Evolutionary conservation across 2,329 filamentous ascomycete species (phyloP).

Genomic region (Neonectria sp.): DNA sequence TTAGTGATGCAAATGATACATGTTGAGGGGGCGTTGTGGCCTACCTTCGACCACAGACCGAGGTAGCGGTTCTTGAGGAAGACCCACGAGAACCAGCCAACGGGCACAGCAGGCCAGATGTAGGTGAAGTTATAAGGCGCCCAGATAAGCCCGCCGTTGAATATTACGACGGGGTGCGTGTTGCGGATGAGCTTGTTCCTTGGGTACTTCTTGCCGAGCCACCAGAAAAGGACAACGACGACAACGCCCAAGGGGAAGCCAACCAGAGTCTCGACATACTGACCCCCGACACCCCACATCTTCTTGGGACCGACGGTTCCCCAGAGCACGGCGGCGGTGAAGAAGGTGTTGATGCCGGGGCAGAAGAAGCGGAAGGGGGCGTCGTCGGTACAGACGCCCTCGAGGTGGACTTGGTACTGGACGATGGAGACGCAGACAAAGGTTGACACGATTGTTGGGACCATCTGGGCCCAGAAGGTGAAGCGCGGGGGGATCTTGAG

Average conservation of each 20-base stretch:
- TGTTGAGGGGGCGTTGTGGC: neutral
- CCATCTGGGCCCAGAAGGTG: conserved; percentile 54
- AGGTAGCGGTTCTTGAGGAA: conserved; percentile 62
- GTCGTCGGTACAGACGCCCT: conserved; percentile 55
- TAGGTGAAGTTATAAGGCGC: conserved; percentile 64
- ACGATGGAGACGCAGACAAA: conserved; percentile 53
- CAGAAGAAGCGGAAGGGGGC: conserved; percentile 56
- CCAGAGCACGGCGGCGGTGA: conserved; percentile 59
- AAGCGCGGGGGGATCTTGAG: conserved; percentile 60
- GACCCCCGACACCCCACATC: conserved; percentile 54
- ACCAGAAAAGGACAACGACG: conserved; percentile 55
- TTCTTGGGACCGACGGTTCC: conserved; percentile 57
- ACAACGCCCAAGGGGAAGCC: conserved; percentile 59
- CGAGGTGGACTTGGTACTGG: conserved; percentile 56
- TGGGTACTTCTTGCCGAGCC: conserved; percentile 52
- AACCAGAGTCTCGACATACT: conserved; percentile 54
- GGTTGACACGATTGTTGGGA: conserved; percentile 53
- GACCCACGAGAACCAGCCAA: conserved; percentile 65
- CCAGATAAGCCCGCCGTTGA: conserved; percentile 58
- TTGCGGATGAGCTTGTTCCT: conserved; percentile 54
- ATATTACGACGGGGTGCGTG: conserved; percentile 59
- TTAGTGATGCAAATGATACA: conserved; percentile 24
- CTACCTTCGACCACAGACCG: conserved; percentile 64
- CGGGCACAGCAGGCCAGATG: conserved; percentile 62
- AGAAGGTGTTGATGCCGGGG: conserved; percentile 56